Conservation (phyloP, 2,329 filamentous ascomycete genomes). For the Cytospora piceae region DNA sequence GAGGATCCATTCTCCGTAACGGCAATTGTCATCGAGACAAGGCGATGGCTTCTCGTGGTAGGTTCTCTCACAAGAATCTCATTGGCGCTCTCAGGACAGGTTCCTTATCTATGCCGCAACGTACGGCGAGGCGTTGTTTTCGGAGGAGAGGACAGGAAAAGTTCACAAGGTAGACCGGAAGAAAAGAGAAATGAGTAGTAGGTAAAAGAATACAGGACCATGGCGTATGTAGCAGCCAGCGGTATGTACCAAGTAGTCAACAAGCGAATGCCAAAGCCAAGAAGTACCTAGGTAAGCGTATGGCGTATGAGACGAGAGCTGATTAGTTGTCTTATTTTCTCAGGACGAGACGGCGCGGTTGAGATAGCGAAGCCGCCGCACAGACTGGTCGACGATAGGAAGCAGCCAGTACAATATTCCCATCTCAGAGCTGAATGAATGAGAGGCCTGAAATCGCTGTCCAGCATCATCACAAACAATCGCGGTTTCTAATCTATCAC, state of each 20-base stretch:
- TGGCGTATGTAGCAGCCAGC: not conserved
- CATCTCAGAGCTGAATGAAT: too few species aligned
- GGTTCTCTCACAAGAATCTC: conserved; percentile 19
- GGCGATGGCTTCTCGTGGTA: conserved; percentile 3
- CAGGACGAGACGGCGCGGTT: too few species aligned
- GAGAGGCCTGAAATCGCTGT: not conserved
- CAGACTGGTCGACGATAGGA: too few species aligned
- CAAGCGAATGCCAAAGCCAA: not conserved
- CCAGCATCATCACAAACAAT: not conserved
- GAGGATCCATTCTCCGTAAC: conserved; percentile 21
- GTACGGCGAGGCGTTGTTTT: not conserved
- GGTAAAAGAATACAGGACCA: not conserved
- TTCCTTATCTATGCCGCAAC: conserved; percentile 2
- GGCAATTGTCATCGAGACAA: conserved; percentile 24
- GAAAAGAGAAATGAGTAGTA: not conserved
- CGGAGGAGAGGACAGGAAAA: not conserved
- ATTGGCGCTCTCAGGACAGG: conserved; percentile 24
- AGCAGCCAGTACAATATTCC: too few species aligned
- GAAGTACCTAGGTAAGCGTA: not conserved
- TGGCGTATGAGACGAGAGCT: not conserved
- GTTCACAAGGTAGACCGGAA: not conserved
- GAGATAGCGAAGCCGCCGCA: too few species aligned
- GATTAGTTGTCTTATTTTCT: too few species aligned
- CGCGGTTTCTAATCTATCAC: not conserved
- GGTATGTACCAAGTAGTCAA: not conserved